A percentile compares a stretch with the other conserved stretches of the same genome.
Conservation (phyloP, 75 land plant genomes). For the Azolla pinnata region DNA sequence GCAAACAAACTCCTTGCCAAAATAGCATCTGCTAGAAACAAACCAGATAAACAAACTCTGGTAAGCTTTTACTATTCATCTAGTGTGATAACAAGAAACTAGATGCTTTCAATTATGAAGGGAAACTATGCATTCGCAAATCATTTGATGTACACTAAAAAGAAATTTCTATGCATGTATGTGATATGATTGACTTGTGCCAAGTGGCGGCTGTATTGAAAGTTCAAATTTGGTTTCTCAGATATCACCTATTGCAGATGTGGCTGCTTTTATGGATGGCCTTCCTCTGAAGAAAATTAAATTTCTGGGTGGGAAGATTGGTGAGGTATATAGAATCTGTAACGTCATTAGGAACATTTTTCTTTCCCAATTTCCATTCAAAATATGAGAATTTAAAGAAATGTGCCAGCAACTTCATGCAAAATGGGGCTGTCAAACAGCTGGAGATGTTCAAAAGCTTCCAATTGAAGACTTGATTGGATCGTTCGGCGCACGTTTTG, state of each 20-base stretch:
- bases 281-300: slow-evolving; percentile 31
- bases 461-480: slow-evolving; percentile 12
- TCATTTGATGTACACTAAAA: too few relatives aligned
- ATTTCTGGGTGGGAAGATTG: slow-evolving; percentile 31
- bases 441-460: slow-evolving; percentile 25
- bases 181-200: too few relatives aligned
- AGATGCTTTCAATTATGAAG: too few relatives aligned
- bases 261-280: slow-evolving; percentile 19
- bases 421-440: slow-evolving; percentile 22
- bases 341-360: too few relatives aligned
- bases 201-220: too few relatives aligned
- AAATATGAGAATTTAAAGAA: too few relatives aligned
- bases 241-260: slow-evolving; percentile 22
- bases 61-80: too few relatives aligned
- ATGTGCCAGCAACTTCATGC: slow-evolving; percentile 15
- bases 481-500: slow-evolving; percentile 23
- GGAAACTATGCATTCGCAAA: too few relatives aligned
- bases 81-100: too few relatives aligned
- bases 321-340: slow-evolving; percentile 33
- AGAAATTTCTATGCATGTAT: too few relatives aligned
- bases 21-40: slow-evolving; percentile 31
- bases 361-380: too few relatives aligned
- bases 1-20: slow-evolving; percentile 30
- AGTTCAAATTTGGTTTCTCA: slow-evolving; percentile 2
- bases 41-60: slow-evolving; percentile 30